Evolutionary conservation across 2,329 filamentous ascomycete species (phyloP).

Genomic region (Colletotrichum simmondsii): DNA sequence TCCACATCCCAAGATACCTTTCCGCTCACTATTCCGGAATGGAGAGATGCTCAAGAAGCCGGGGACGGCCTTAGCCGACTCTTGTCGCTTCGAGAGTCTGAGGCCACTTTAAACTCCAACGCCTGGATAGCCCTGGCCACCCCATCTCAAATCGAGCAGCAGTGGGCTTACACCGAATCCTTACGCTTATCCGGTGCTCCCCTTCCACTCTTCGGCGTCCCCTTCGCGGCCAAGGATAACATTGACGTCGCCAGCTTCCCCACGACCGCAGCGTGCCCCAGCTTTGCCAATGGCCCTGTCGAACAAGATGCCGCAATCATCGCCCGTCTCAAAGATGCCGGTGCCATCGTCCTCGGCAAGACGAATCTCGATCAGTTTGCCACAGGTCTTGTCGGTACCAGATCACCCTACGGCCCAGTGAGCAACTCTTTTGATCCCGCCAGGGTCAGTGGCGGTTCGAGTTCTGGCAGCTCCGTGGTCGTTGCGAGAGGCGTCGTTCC

Average conservation of each 20-base stretch:
- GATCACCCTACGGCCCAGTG: slow-evolving; percentile 68
- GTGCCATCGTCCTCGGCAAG: slow-evolving; percentile 69
- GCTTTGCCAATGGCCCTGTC: slow-evolving; percentile 56
- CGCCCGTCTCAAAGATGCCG: slow-evolving; percentile 59
- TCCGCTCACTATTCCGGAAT: slow-evolving; percentile 35
- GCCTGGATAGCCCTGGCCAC: slow-evolving; percentile 47
- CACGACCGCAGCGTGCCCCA: slow-evolving; percentile 65
- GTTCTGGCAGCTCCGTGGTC: slow-evolving; percentile 66
- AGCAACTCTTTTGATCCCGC: slow-evolving; percentile 59
- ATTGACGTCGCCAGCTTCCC: slow-evolving; percentile 62
- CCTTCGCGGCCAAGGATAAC: slow-evolving; percentile 68
- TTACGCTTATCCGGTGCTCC: slow-evolving; percentile 50
- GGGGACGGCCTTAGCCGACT: slow-evolving; percentile 43
- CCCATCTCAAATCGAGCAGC: slow-evolving; percentile 38
- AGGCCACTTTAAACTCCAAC: slow-evolving; percentile 39
- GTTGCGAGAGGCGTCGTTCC: slow-evolving; percentile 64
- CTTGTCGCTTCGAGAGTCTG: slow-evolving; percentile 37
- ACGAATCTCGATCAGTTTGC: slow-evolving; percentile 71
- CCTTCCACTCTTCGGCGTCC: slow-evolving; percentile 66
- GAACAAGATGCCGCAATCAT: slow-evolving; percentile 59
- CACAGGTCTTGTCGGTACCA: slow-evolving; percentile 70
- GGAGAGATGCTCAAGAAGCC: slow-evolving; percentile 40
- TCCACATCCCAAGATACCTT: slow-evolving; percentile 28
- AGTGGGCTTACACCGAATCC: slow-evolving; percentile 51
- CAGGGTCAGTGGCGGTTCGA: slow-evolving; percentile 61